Conservation (phyloP, 2,329 filamentous ascomycete genomes). For the Colletotrichum noveboracense region DNA sequence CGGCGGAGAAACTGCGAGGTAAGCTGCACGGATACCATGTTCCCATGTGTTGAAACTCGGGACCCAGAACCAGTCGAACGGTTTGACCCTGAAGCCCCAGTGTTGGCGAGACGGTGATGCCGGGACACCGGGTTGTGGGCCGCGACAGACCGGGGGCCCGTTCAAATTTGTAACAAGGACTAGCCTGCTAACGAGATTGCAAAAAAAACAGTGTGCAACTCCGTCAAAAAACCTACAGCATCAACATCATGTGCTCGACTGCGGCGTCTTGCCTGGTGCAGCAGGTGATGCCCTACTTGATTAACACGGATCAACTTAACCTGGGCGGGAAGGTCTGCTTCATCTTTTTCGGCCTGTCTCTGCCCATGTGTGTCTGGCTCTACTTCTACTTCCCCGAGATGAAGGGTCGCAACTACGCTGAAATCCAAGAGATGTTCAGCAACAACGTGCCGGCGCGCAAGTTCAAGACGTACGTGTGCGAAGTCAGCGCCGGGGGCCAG, state of each 20-base stretch:
- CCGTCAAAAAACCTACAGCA: conserved; percentile 36
- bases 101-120: background rate
- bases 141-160: conserved; percentile 55
- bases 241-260: conserved; percentile 36
- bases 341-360: conserved; percentile 33
- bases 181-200: conserved; percentile 72
- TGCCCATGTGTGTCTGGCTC: conserved; percentile 28
- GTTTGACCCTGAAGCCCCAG: background rate
- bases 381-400: conserved; percentile 21
- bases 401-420: conserved; percentile 23
- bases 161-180: conserved; percentile 67
- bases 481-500: background rate
- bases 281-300: conserved; percentile 34
- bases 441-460: conserved; percentile 10
- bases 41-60: background rate
- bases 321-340: conserved; percentile 37
- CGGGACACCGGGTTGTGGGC: conserved; percentile 1
- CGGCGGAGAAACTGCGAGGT: conserved; percentile 33
- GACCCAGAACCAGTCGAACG: background rate
- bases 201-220: conserved; percentile 46
- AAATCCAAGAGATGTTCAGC: conserved; percentile 21
- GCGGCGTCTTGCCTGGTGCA: conserved; percentile 32
- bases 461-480: conserved; percentile 16
- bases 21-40: background rate
- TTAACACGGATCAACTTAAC: conserved; percentile 34